phyloP scores from a whole-genome alignment of 805 yeast species.

The Nakazawaea laoshanensis region DNA sequence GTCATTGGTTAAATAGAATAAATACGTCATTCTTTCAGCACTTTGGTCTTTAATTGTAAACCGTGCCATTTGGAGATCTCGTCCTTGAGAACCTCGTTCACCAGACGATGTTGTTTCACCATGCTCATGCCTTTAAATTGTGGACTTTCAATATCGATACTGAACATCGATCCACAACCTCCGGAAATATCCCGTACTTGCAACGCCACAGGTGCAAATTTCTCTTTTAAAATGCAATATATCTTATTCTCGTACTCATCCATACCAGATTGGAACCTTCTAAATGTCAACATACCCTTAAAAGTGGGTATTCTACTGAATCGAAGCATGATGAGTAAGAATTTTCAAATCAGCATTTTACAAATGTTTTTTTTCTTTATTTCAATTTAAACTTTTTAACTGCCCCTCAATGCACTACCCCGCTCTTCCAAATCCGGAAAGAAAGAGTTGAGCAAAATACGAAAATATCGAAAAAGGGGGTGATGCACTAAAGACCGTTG shows the following conservation, averaged over 20 bases:
- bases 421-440: no score
- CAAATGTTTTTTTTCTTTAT: no score
- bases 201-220: slow-evolving; percentile 53
- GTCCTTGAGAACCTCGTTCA: slow-evolving; percentile 70
- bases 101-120: slow-evolving; percentile 89
- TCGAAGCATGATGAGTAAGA: no score
- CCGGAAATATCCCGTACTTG: slow-evolving; percentile 81
- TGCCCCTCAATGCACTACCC: no score
- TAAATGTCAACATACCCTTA: no score
- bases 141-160: slow-evolving; percentile 65
- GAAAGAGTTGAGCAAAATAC: no score
- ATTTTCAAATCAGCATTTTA: no score
- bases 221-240: slow-evolving; percentile 41
- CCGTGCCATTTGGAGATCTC: slow-evolving; percentile 96
- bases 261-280: slow-evolving; percentile 18
- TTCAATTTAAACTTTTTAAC: no score
- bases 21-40: slow-evolving; percentile 18
- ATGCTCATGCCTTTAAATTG: slow-evolving; percentile 74
- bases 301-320: no score
- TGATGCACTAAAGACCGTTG: no score
- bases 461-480: no score
- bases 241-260: slow-evolving; percentile 61
- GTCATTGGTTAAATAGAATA: slow-evolving; percentile 33
- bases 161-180: slow-evolving; percentile 98
- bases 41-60: slow-evolving; percentile 71